Evolutionary conservation across 129 eudicot species (phyloP), one percentile per base, ranked within the genome.

Genomic region (Centella asiatica): DNA sequence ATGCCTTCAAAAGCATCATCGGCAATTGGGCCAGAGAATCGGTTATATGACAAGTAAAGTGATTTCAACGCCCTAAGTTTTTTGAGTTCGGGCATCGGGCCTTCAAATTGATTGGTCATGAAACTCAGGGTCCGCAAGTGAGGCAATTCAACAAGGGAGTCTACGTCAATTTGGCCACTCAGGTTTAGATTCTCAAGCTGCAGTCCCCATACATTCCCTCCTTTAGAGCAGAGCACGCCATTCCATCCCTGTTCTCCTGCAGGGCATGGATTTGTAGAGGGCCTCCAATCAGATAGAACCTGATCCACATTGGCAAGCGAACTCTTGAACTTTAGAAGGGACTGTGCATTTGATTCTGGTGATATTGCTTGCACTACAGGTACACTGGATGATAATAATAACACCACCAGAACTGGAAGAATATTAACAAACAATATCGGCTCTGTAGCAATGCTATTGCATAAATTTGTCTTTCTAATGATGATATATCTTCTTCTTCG

Each of bases 1-100:
- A 83, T 80, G 13, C 83, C 86, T 56, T 33, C 15, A 57, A 83
- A 83, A 5, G 78, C 81, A 62, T 80, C 78, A 37, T 77, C 74
- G 0, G 76, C 65, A 5, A 83, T 71, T 22, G 73, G 60, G 5
- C 90, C 90, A 0, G 83, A 71, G 33, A 83, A 83, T 4, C 36
- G 44, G 54, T 83, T 83, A 18, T 74, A 33, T 11, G 80, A 80
- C 27, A 83, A 26, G 46, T 10, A 83, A 67, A 83, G 55, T 4
- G 76, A 63, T 51, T 77, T 80, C 28, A 83, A 60, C 1, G 67
- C 64, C 25, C 74, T 67, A 0, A 83, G 67, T 28, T 64, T 73
- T 2, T 60, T 42, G 69, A 79, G 70, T 20, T 77, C 73, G 0
- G 90, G 90, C 61, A 83, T 26, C 0, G 71, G 57, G n/a, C 90